Base-by-base conservation (phyloP, 2,329 filamentous ascomycete genomes). In the Exophiala viscosa region DNA sequence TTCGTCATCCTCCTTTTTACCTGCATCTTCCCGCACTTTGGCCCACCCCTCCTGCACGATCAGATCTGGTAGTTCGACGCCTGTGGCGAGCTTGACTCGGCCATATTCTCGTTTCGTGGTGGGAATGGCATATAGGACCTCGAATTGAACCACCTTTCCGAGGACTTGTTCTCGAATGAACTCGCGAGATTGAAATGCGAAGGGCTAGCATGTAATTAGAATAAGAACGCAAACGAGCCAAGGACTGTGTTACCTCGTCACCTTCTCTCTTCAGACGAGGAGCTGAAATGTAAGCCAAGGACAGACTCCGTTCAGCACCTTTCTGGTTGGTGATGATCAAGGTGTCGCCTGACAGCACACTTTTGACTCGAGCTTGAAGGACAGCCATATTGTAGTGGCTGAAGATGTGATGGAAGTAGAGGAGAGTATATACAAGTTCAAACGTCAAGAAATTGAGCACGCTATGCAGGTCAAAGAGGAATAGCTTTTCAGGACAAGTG, bases 131-230 rank as follows among this genome's bases (percentile, higher is more conserved):
- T 99, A 97, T 48, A 91, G 79, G 39, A 95, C 79, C 54, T 84
- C 83, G 77, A 92, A 96, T 63, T 91, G 85, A 58, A 99, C 79
- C 23, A 85, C 81, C 72, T 96, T 96, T 67, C 92, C 92, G 51
- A 97, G 87, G 36, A 86, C 80, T 46, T 91, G 77, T 61, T 86
- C 85, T 65, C 93, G 87, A 57, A 99, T 81, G 69, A 88, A 93
- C 73, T 99, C 93, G 67, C 93, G 89, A 55, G 93, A 96, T 72
- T 93, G 87, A 72, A 96, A 99, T 53, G 89, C 90, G 67, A 87
- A 95, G 34, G 87, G 85, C 80, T 82, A 64, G 9, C 55, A 36
- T 28, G 15, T 4, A 33, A 20, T 18, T 54, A 41, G 38, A 34
- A 46, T 53, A 50, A 59, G 58, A 46, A n/a, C n/a, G n/a, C n/a